Percentiles rank a stretch among this genome's conserved stretches.
phyloP scores from a whole-genome alignment of 768 basidiomycete genomes.

The Kondoa subrosea region DNA sequence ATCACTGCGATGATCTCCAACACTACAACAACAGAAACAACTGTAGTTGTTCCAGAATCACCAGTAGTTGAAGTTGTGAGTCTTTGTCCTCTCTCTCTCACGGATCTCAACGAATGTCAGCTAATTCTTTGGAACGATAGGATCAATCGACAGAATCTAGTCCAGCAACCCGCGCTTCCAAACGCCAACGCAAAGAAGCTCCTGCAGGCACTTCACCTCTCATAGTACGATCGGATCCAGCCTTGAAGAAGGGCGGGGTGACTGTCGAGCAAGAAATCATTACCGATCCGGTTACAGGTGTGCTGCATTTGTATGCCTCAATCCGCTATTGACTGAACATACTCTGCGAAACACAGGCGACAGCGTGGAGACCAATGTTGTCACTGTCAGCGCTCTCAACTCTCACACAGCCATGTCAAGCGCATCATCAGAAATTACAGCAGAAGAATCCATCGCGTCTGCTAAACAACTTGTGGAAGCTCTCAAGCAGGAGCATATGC shows the following conservation, averaged over 20 bases:
- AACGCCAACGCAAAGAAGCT: background rate
- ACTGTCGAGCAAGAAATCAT: background rate
- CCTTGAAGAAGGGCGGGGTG: background rate
- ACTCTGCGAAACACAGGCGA: background rate
- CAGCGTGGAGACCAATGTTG: background rate
- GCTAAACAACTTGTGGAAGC: slow-evolving; percentile 3
- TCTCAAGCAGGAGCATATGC: background rate
- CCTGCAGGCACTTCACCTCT: background rate
- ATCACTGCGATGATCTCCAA: no score
- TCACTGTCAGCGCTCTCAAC: background rate
- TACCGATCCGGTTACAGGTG: background rate
- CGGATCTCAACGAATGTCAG: no score
- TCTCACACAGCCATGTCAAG: background rate
- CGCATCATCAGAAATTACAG: background rate
- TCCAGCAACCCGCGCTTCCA: slow-evolving; percentile 1
- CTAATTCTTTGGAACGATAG: no score
- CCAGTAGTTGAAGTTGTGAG: background rate
- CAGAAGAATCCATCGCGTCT: background rate
- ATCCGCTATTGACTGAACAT: background rate
- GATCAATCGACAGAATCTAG: background rate
- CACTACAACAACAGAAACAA: no score
- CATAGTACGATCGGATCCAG: background rate
- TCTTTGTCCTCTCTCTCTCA: no score
- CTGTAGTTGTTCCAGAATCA: background rate
- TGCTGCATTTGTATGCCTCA: background rate